phyloP scores from a whole-genome alignment of 2,329 filamentous ascomycete species.

The Cladosporium sp. region DNA sequence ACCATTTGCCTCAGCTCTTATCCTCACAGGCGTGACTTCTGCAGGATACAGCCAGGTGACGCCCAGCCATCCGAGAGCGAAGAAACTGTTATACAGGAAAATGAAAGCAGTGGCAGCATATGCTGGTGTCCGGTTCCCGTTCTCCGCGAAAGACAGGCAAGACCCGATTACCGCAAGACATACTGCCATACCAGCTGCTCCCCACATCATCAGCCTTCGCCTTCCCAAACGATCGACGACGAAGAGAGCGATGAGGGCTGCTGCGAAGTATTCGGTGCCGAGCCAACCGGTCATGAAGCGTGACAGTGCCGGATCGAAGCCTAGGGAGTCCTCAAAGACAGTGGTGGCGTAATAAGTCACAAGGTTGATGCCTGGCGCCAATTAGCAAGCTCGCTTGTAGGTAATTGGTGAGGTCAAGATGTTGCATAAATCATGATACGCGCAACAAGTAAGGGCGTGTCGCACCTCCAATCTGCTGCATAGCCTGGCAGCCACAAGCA shows the following conservation, averaged over 20 bases:
- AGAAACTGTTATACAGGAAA: slow-evolving; percentile 26
- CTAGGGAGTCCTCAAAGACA: slow-evolving; percentile 17
- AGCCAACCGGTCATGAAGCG: slow-evolving; percentile 22
- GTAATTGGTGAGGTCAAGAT: too few relatives aligned
- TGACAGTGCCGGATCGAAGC: slow-evolving; percentile 17
- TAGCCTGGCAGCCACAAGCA: slow-evolving; percentile 3
- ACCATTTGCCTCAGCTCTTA: slow-evolving; percentile 22
- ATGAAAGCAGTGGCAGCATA: slow-evolving; percentile 25
- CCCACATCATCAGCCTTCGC: background rate
- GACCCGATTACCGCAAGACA: slow-evolving; percentile 21
- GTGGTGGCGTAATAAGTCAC: slow-evolving; percentile 7
- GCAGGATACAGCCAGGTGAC: slow-evolving; percentile 19
- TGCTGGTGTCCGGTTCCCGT: slow-evolving; percentile 17
- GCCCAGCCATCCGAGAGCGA: slow-evolving; percentile 23
- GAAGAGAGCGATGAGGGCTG: slow-evolving; percentile 16
- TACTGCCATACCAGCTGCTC: slow-evolving; percentile 21
- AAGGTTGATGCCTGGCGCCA: background rate
- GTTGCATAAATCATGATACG: too few relatives aligned
- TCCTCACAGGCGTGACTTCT: slow-evolving; percentile 31
- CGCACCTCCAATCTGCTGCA: slow-evolving; percentile 9
- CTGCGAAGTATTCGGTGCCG: slow-evolving; percentile 23
- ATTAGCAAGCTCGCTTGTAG: too few relatives aligned
- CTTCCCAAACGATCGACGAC: background rate
- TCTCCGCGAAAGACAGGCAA: slow-evolving; percentile 14
- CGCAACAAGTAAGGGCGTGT: background rate